Conservation (phyloP, 805 yeast species). For the Soucietia sequanensis region DNA sequence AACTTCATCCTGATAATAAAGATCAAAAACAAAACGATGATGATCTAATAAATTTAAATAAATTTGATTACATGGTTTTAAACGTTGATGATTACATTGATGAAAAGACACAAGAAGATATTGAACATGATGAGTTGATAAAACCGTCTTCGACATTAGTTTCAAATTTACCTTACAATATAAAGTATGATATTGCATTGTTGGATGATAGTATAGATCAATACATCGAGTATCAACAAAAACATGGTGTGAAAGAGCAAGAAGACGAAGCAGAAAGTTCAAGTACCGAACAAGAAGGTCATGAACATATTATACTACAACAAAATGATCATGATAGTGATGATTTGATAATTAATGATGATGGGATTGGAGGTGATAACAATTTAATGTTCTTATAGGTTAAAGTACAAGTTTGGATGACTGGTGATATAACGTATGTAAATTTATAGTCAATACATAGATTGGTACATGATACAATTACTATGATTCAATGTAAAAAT, state of each 20-base stretch:
- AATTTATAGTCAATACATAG: too few relatives aligned
- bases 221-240: conserved; percentile 20
- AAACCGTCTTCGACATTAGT: conserved; percentile 23
- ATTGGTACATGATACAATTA: too few relatives aligned
- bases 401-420: not conserved
- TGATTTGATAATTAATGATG: conserved; percentile 12
- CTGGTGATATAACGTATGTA: not conserved
- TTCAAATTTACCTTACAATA: conserved; percentile 30
- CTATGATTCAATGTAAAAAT: too few relatives aligned
- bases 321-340: conserved; percentile 6
- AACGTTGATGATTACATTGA: conserved; percentile 21
- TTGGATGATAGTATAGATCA: conserved; percentile 25
- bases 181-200: conserved; percentile 23
- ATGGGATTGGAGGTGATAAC: conserved; percentile 25
- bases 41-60: conserved; percentile 24
- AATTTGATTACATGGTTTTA: conserved; percentile 28
- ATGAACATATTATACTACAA: conserved; percentile 2
- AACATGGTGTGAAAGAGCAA: conserved; percentile 14
- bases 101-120: conserved; percentile 5
- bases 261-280: conserved; percentile 26
- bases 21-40: conserved; percentile 13
- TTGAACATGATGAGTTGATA: conserved; percentile 4
- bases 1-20: conserved; percentile 26
- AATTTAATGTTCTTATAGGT: conserved; percentile 14
- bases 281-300: conserved; percentile 11